These are phyloP conservation scores for Lepiota brunneoincarnata DNA, from an alignment of 768 basidiomycete species.

Conservation along the genomic window DNA sequence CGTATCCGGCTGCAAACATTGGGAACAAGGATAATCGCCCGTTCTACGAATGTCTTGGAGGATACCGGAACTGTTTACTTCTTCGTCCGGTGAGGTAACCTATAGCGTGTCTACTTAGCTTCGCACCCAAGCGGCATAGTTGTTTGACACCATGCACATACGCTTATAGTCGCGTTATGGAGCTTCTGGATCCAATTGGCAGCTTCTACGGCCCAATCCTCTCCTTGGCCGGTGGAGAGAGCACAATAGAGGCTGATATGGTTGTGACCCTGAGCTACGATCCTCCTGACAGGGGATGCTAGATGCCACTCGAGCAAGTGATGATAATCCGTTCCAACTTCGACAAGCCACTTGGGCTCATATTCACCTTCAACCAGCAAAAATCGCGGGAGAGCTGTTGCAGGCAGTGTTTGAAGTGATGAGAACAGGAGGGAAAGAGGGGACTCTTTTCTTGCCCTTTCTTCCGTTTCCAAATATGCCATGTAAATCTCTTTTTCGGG, in stretches of 20 bases:
- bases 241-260: slow-evolving; percentile 56
- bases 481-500: slow-evolving; percentile 27
- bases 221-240: slow-evolving; percentile 53
- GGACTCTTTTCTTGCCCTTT: neutral
- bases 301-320: slow-evolving; percentile 34
- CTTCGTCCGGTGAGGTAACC: too few species aligned
- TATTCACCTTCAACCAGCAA: slow-evolving; percentile 49
- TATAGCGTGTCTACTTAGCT: too few species aligned
- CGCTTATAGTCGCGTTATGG: neutral
- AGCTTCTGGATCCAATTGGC: slow-evolving; percentile 31
- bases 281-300: slow-evolving; percentile 27
- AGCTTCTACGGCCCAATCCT: slow-evolving; percentile 58
- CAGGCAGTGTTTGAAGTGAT: slow-evolving; percentile 28
- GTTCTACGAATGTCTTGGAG: neutral
- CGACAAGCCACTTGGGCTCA: slow-evolving; percentile 47
- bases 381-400: slow-evolving; percentile 41
- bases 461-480: slow-evolving; percentile 25
- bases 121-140: too few species aligned
- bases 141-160: too few species aligned
- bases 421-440: neutral
- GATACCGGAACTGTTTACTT: neutral
- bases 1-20: neutral
- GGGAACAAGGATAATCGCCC: neutral
- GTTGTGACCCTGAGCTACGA: slow-evolving; percentile 54
- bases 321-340: slow-evolving; percentile 34